phyloP scores from a whole-genome alignment of 345 rosid species.

The Aquilaria malaccensis region DNA sequence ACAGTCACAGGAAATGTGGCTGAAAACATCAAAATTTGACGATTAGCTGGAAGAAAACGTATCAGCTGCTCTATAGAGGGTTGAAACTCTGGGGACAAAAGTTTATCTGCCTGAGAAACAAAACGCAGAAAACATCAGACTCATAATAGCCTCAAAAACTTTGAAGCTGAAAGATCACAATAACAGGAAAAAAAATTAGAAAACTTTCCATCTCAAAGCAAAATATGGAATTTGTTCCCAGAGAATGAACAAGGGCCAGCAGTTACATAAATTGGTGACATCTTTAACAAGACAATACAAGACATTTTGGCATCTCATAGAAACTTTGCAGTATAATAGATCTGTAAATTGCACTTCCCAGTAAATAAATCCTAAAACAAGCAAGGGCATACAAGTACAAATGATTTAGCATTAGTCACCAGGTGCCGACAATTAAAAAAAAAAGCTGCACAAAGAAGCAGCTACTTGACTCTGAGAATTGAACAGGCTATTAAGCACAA shows the following conservation, averaged over 20 bases:
- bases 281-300: too few species aligned
- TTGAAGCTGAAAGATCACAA: neutral
- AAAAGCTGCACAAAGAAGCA: too few species aligned
- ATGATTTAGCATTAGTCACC: neutral
- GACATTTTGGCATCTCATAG: too few species aligned
- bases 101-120: slow-evolving; percentile 87
- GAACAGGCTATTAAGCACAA: too few species aligned
- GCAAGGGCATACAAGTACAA: neutral
- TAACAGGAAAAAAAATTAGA: neutral
- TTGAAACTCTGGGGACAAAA: slow-evolving; percentile 95
- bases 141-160: neutral
- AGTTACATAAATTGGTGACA: too few species aligned
- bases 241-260: too few species aligned
- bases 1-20: slow-evolving; percentile 99
- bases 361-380: neutral
- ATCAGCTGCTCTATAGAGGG: slow-evolving; percentile 94
- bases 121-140: slow-evolving; percentile 31
- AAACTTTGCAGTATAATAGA: neutral
- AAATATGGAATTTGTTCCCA: neutral
- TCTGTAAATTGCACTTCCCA: neutral
- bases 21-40: slow-evolving; percentile 95
- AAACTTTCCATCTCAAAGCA: neutral
- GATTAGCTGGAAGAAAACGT: slow-evolving; percentile 70
- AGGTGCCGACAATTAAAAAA: neutral
- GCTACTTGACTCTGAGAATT: too few species aligned